Evolutionary conservation across 2,329 filamentous ascomycete species (phyloP).

Genomic region (Aureobasidium sp.): DNA sequence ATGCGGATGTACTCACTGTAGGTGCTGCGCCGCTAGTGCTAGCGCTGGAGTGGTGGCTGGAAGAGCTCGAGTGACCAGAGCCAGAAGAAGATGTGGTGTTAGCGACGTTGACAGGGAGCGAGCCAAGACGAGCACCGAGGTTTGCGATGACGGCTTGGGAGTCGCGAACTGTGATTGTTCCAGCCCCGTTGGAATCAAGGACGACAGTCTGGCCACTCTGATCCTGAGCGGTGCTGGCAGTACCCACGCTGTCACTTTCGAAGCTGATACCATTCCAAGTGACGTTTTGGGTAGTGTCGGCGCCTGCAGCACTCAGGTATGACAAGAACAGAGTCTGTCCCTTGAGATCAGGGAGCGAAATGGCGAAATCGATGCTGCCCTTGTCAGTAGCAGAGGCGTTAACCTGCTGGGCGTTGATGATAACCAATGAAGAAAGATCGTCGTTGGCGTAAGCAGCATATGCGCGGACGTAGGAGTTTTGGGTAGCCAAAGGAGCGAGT

Average conservation of each 20-base stretch:
- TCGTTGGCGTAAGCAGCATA: conserved; percentile 42
- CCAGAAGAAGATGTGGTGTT: background rate
- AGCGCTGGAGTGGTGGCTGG: background rate
- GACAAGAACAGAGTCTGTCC: conserved; percentile 41
- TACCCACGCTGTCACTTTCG: conserved; percentile 35
- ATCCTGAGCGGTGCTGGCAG: conserved; percentile 27
- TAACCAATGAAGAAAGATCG: conserved; percentile 35
- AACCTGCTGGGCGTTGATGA: conserved; percentile 41
- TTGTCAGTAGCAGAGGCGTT: conserved; percentile 35
- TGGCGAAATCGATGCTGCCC: conserved; percentile 33
- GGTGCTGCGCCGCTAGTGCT: background rate
- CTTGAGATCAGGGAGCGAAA: conserved; percentile 33
- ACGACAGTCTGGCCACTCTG: conserved; percentile 27
- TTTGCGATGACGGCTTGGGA: conserved; percentile 42
- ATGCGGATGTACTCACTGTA: conserved; percentile 1
- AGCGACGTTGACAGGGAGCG: background rate
- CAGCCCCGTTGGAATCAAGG: conserved; percentile 30
- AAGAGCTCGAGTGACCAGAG: background rate
- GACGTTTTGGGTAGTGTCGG: conserved; percentile 36
- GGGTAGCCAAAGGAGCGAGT: conserved; percentile 31
- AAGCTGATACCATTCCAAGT: conserved; percentile 45
- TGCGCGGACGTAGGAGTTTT: conserved; percentile 28
- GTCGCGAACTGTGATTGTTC: conserved; percentile 35
- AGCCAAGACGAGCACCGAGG: conserved; percentile 34
- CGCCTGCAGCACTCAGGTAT: conserved; percentile 41